Conservation (phyloP, 2,329 filamentous ascomycete species). For the Trichoderma atroviride region DNA sequence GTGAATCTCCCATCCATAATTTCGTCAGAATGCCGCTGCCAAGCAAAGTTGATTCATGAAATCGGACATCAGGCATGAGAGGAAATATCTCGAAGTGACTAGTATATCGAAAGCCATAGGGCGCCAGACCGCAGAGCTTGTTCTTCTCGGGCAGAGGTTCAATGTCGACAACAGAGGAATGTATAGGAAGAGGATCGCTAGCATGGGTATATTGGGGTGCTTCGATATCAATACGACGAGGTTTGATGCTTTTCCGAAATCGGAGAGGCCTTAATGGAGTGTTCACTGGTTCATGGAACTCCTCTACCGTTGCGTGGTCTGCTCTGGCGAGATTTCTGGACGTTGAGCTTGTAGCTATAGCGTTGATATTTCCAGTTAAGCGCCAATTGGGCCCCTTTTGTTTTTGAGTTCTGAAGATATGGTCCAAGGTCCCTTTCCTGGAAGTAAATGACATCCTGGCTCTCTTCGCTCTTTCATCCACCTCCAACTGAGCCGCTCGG, state of each 20-base stretch:
- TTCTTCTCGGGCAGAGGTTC: constrained; percentile 30
- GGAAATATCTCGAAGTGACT: constrained; percentile 66
- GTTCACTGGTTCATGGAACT: neutral
- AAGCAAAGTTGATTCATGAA: constrained; percentile 62
- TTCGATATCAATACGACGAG: constrained; percentile 51
- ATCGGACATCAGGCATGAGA: constrained; percentile 57
- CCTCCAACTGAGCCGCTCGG: constrained; percentile 61
- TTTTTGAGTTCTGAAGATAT: constrained; percentile 50
- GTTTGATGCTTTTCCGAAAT: constrained; percentile 49
- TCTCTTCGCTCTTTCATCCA: constrained; percentile 42
- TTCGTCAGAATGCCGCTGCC: constrained; percentile 55
- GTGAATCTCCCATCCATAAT: constrained; percentile 39
- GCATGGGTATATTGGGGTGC: constrained; percentile 58
- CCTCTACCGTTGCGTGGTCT: neutral
- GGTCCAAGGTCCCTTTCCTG: constrained; percentile 59
- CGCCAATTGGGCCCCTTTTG: constrained; percentile 34
- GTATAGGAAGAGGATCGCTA: constrained; percentile 51
- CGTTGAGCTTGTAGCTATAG: neutral
- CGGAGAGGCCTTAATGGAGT: constrained; percentile 32
- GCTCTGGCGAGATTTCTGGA: neutral
- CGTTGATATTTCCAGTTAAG: neutral
- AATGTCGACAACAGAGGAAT: constrained; percentile 23
- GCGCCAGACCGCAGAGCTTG: constrained; percentile 56
- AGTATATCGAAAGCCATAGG: constrained; percentile 63
- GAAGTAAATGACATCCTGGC: constrained; percentile 49